Evolutionary conservation across 305 asterid species (phyloP).

Genomic region (Fraxinus latifolia): DNA sequence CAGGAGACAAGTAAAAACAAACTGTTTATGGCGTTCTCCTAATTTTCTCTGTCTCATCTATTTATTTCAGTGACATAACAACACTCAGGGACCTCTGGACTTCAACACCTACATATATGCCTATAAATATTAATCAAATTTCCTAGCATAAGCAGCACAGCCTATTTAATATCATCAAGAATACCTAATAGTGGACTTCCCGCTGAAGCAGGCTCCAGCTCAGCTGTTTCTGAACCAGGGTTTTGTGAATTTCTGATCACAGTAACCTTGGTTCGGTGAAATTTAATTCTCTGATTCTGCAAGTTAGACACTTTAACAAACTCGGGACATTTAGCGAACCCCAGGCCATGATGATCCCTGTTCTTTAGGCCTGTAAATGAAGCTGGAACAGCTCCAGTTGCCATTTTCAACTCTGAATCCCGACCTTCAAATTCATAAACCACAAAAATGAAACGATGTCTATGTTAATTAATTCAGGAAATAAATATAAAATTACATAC

Average conservation of each 20-base stretch:
- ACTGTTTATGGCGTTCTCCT: not conserved
- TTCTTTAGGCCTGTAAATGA: conserved; percentile 67
- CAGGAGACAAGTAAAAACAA: conserved; percentile 4
- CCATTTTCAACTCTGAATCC: conserved; percentile 30
- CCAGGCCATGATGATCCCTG: conserved; percentile 57
- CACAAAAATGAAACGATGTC: not conserved
- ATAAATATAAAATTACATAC: not conserved
- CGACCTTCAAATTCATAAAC: conserved; percentile 25
- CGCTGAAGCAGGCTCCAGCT: conserved; percentile 88
- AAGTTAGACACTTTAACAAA: conserved; percentile 60
- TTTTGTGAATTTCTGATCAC: conserved; percentile 62
- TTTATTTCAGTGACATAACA: not conserved
- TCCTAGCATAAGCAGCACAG: not conserved
- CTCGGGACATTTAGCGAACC: conserved; percentile 60
- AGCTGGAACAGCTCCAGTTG: conserved; percentile 62
- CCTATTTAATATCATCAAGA: not conserved
- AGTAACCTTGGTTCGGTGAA: conserved; percentile 56
- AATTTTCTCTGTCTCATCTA: not conserved
- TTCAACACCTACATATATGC: not conserved
- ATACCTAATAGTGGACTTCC: conserved; percentile 93
- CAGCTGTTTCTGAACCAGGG: conserved; percentile 75
- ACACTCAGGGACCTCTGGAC: not conserved
- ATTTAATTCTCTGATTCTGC: conserved; percentile 61
- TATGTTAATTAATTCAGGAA: not conserved
- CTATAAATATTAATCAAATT: not conserved